Evolutionary conservation across 179 eudicot species (phyloP).

Genomic region (Heliamphora pulchella): DNA sequence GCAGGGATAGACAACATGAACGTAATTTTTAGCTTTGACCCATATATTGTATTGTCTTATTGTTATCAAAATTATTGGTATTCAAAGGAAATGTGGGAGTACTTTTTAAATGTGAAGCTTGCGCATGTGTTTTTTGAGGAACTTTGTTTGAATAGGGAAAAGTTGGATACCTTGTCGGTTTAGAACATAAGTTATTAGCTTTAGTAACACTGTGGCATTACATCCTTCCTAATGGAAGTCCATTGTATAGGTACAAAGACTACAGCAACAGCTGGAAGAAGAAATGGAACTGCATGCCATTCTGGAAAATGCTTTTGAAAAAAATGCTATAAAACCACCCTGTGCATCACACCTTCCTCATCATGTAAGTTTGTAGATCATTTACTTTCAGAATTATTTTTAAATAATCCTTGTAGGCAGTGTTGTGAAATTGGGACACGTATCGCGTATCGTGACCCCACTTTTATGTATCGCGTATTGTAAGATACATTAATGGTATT

Average conservation of each 20-base stretch:
- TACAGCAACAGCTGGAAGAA: conserved; percentile 19
- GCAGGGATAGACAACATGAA: neutral
- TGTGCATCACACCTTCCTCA: conserved; percentile 3
- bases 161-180: conserved; percentile 2
- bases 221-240: conserved; percentile 15
- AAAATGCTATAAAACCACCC: conserved; percentile 8
- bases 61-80: neutral
- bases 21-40: neutral
- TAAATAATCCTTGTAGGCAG: conserved; percentile 1
- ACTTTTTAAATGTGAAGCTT: neutral
- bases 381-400: neutral
- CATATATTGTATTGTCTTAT: neutral
- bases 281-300: conserved; percentile 17
- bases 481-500: too few species aligned
- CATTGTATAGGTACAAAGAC: conserved; percentile 16
- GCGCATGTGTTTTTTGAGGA: neutral
- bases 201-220: neutral
- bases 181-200: neutral
- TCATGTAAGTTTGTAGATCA: conserved; percentile 13
- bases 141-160: neutral
- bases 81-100: neutral
- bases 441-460: too few species aligned
- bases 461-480: too few species aligned
- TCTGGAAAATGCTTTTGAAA: conserved; percentile 18
- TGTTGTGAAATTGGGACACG: too few species aligned